These are phyloP conservation scores for Saraca asoca DNA, from an alignment of 331 rosid genomes.

Conservation along the genomic window DNA sequence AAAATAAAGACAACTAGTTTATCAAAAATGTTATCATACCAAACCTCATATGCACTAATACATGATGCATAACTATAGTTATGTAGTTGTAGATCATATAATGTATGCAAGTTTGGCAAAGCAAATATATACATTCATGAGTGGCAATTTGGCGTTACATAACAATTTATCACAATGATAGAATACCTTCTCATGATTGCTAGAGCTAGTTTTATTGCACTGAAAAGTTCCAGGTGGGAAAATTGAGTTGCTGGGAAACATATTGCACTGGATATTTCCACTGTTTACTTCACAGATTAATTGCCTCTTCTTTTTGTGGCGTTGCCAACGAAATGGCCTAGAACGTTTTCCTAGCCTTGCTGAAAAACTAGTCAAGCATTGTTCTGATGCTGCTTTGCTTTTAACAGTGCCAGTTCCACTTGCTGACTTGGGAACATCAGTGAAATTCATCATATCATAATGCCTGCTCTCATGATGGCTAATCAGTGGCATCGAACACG, in stretches of 20 bases:
- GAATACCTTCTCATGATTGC: slow-evolving; percentile 46
- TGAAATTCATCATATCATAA: slow-evolving; percentile 27
- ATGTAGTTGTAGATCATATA: slow-evolving; percentile 4
- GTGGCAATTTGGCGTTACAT: slow-evolving; percentile 6
- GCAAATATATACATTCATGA: not conserved
- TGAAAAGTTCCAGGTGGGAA: slow-evolving; percentile 35
- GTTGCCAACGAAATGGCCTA: slow-evolving; percentile 80
- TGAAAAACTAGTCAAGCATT: slow-evolving; percentile 34
- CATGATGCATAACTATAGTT: slow-evolving; percentile 8
- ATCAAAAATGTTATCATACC: slow-evolving; percentile 5
- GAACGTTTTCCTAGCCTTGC: slow-evolving; percentile 51
- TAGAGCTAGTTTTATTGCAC: slow-evolving; percentile 30
- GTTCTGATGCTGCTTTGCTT: slow-evolving; percentile 34
- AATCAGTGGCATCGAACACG: slow-evolving; percentile 33
- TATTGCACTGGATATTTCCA: slow-evolving; percentile 22
- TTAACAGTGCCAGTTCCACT: slow-evolving; percentile 16
- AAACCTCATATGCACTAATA: not conserved
- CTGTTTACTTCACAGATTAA: slow-evolving; percentile 38
- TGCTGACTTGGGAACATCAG: slow-evolving; percentile 35
- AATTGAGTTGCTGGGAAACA: slow-evolving; percentile 27
- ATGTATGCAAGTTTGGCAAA: not conserved
- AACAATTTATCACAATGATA: slow-evolving; percentile 25
- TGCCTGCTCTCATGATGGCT: slow-evolving; percentile 31
- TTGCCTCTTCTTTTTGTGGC: slow-evolving; percentile 52
- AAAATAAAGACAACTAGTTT: not conserved